Evolutionary conservation across 176 grass and related monocot genomes (phyloP).

Genomic region (Saccharum officinarum): DNA sequence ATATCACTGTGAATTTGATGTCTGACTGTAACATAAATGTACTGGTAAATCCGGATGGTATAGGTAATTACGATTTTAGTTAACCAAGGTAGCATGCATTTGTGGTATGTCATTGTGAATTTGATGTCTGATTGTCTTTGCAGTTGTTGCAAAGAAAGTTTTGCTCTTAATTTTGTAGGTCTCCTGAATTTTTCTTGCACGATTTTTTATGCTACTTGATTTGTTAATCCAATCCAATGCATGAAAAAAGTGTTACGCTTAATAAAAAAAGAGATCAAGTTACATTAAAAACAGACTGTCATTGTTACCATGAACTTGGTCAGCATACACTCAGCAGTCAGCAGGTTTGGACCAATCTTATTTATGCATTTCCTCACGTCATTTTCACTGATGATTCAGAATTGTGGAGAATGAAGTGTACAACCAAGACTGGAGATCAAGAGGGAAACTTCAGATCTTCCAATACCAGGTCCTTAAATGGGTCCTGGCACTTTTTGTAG

Average conservation of each 20-base stretch:
- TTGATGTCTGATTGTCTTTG: background rate
- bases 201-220: background rate
- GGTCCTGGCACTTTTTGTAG: conserved; percentile 67
- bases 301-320: background rate
- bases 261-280: background rate
- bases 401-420: conserved; percentile 78
- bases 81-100: background rate
- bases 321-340: background rate
- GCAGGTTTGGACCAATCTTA: background rate
- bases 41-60: too few relatives aligned
- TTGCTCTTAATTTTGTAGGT: background rate
- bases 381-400: conserved; percentile 23
- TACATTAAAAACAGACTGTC: background rate
- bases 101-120: background rate
- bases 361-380: background rate
- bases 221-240: background rate
- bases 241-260: background rate
- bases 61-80: background rate
- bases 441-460: conserved; percentile 49
- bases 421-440: conserved; percentile 73
- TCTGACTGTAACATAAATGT: background rate
- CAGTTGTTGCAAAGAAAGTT: background rate
- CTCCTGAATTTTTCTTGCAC: background rate
- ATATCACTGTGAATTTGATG: background rate
- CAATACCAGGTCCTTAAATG: conserved; percentile 73